Percentiles rank a stretch among this genome's conserved stretches.
These are phyloP conservation scores for Pilatotrama ljubarskyi DNA, from an alignment of 768 basidiomycete species.

Conservation along the genomic window DNA sequence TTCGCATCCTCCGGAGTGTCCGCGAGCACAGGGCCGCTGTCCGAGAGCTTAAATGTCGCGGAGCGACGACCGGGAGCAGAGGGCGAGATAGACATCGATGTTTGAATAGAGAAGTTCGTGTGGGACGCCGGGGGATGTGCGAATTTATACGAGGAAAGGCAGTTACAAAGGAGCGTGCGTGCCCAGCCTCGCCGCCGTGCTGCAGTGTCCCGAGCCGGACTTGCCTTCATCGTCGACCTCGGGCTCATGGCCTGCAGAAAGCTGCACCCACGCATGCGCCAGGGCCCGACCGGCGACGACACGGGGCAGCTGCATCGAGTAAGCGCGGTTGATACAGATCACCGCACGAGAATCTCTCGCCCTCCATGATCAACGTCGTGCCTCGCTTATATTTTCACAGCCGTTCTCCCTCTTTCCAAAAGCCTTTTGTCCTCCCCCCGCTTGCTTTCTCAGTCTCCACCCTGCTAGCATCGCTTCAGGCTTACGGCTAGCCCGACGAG, in stretches of 20 bases:
- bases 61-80: not conserved
- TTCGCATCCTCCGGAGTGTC: not conserved
- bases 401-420: conserved; percentile 10
- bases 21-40: conserved; percentile 5
- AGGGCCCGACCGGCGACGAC: not conserved
- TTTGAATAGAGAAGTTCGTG: conserved; percentile 8
- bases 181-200: not conserved
- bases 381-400: conserved; percentile 27
- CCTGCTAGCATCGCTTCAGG: not conserved
- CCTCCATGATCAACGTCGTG: conserved; percentile 16
- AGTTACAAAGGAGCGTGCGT: conserved; percentile 1
- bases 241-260: not conserved
- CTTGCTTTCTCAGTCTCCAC: conserved; percentile 26
- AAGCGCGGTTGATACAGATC: conserved; percentile 19
- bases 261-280: not conserved
- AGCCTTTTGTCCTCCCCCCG: conserved; percentile 15
- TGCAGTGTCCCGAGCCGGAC: conserved; percentile 10
- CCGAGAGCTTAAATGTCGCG: not conserved
- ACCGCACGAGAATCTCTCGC: conserved; percentile 10
- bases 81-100: conserved; percentile 15
- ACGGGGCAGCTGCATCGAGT: not conserved
- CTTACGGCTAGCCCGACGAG: not conserved
- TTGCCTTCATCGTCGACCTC: conserved; percentile 16
- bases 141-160: conserved; percentile 1
- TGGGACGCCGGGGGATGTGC: not conserved